Base-by-base conservation (phyloP, 805 yeast species). In the Cyberlindnera amylophila region DNA sequence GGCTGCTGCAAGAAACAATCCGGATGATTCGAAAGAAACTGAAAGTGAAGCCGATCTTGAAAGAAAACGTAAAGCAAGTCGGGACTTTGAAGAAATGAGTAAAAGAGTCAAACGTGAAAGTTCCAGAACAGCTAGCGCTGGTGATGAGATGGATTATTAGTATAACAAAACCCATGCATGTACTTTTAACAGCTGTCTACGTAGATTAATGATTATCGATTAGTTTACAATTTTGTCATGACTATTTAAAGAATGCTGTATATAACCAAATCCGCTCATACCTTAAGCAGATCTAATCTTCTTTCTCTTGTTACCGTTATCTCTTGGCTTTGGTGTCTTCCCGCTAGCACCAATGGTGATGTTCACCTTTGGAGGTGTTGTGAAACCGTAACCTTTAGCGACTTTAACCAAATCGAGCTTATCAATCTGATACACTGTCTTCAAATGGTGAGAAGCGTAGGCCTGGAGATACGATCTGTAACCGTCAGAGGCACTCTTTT, bases 401-500 rank as follows among this genome's bases (percentile, higher is more conserved):
- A 93, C 97, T 69, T 91, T 93, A 28, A 82, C 91, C 50, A 93
- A 71, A 64, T 93, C 99, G 47, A 93, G 74, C 67, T 90, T 88
- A 66, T 93, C 98, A 55, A 93, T 88, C 68, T 90, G 95, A 62
- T 93, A 93, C 13, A 93, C 99, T 2, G 96, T 86, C 66, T 93
- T 93, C 66, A 93, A 73, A 59, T 90, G 96, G 67, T 93, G 99
- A 17, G 96, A 85, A 6, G 99, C 90, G 61, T 93, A 93, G 5
- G 99, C 98, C 69, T 93, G 99, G 58, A 93, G 74, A 66, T 93
- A 93, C 3, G 98, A 81, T 63, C 97, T 78, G 71, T 93, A 93
- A 46, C 99, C 99, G 61, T 93, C 99, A 66, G 89, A 87, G 24
- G 99, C 99, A 42, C 90, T 75, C 66, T 87, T 95, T 64, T 93